Conservation (phyloP, 495 filamentous ascomycete species). For the Penicillium cataractarum region DNA sequence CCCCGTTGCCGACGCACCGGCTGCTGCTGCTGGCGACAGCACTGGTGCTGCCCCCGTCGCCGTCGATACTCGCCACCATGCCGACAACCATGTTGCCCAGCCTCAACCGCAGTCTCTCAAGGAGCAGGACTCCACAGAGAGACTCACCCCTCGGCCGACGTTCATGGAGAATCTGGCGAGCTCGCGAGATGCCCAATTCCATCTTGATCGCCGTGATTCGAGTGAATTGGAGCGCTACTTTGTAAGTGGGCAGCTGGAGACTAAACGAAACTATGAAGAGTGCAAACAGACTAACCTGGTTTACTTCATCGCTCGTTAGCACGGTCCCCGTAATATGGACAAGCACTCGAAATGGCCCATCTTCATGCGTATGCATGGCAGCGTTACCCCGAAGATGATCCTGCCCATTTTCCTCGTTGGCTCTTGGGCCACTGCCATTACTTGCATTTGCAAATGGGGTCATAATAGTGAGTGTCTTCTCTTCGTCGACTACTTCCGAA, state of each 20-base stretch:
- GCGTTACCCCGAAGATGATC: slow-evolving; percentile 79
- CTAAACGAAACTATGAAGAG: too few relatives aligned
- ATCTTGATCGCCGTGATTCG: slow-evolving; percentile 34
- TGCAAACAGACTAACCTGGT: slow-evolving; percentile 12
- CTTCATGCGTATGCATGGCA: slow-evolving; percentile 79
- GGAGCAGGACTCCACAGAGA: slow-evolving; percentile 32
- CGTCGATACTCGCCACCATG: slow-evolving; percentile 27
- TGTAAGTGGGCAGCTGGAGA: too few relatives aligned
- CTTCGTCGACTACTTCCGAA: too few relatives aligned
- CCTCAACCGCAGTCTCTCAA: slow-evolving; percentile 15
- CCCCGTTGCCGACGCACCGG: slow-evolving; percentile 22
- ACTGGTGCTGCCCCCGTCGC: slow-evolving; percentile 33
- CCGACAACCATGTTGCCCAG: slow-evolving; percentile 22
- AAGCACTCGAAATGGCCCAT: slow-evolving; percentile 82
- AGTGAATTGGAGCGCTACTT: slow-evolving; percentile 51
- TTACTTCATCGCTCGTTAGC: slow-evolving; percentile 31
- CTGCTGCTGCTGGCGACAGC: slow-evolving; percentile 17
- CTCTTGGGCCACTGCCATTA: slow-evolving; percentile 71
- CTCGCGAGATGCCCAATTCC: slow-evolving; percentile 44
- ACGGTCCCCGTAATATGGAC: slow-evolving; percentile 67
- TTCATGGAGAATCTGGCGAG: slow-evolving; percentile 43
- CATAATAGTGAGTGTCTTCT: slow-evolving; percentile 47
- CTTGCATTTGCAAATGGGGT: slow-evolving; percentile 59
- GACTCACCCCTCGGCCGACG: slow-evolving; percentile 42
- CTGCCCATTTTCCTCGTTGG: slow-evolving; percentile 69